A percentile compares a stretch with the other conserved stretches of the same genome.
Evolutionary conservation across 192 early-diverging fungal species (phyloP).

Genomic region (Coemansia sp.): DNA sequence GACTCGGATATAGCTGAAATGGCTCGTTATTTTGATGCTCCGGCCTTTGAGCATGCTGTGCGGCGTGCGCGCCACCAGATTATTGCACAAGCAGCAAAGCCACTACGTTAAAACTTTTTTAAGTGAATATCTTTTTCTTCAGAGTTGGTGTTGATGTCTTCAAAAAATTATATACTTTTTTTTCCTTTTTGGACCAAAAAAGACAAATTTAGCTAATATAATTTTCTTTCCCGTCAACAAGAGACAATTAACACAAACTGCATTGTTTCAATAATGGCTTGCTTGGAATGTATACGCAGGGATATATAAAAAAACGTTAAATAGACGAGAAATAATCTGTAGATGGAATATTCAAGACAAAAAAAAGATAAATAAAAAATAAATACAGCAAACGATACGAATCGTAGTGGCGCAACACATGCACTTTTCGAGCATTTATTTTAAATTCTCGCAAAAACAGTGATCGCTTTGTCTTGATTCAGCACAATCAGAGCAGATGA

Average conservation of each 20-base stretch:
- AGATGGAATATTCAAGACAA: neutral
- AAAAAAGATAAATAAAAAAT: neutral
- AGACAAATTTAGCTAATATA: neutral
- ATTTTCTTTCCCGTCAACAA: neutral
- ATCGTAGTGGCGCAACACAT: neutral
- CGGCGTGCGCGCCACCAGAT: conserved; percentile 64
- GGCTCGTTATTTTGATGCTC: conserved; percentile 46
- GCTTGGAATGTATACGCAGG: conserved; percentile 3
- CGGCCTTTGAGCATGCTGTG: conserved; percentile 56
- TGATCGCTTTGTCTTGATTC: conserved; percentile 2
- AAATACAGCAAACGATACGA: neutral
- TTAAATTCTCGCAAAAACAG: neutral
- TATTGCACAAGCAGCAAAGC: conserved; percentile 35
- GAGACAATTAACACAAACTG: neutral
- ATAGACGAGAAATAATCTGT: neutral
- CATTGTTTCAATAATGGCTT: neutral
- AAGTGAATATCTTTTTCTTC: too few species aligned
- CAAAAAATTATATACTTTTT: neutral
- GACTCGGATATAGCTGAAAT: conserved; percentile 49
- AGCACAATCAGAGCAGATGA: neutral
- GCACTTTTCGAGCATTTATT: conserved; percentile 8
- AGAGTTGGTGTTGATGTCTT: neutral
- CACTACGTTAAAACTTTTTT: neutral
- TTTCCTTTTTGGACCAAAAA: neutral
- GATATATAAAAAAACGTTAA: conserved; percentile 1